Base-by-base conservation (phyloP, 1,284 basidiomycete genomes). In the Ganoderma lucidum region DNA sequence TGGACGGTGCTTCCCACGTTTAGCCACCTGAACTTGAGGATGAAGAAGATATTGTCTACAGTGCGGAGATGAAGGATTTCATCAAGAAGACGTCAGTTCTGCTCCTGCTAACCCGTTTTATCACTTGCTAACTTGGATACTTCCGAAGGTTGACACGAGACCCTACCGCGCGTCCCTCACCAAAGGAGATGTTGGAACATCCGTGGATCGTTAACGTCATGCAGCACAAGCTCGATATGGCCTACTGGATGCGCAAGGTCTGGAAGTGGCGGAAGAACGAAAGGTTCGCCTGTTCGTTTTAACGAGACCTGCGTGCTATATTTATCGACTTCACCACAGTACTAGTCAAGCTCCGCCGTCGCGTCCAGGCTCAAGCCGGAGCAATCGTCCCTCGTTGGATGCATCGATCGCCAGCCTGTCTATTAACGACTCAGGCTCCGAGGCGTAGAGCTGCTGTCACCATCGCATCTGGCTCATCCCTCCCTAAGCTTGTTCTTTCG, bases 11-110 rank as follows among this genome's bases (percentile, higher is more conserved):
- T 70, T 73, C 71, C 74, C 73, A 74, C 72, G 70, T 59, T 61
- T 84, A 97, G 90, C 94, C 95, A 64, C 94, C 96, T 32, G 91
- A 89, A 77, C 85, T 95, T 79, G 82, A 91, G 80, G 88, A 95
- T 68, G 90, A 92, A 83, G 83, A 87, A 66, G 90, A 86, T 59
- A 85, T 90, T 77, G 87, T 73, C 80, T 99, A 97, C 94, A 93
- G 90, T 64, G 86, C 91, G 56, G 90, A 90, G 28, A 95, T 99
- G 88, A 96, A 97, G 79, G 93, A 96, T 75, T 99, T 99, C 79
- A 92, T 99, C 81, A 91, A 89, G 78, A 86, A 90, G 75, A 93
- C 96, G 95, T 96, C 78, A 77, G 94, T 80, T 32, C 23, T 78
- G 12, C 67, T 64, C 61, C 69, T 70, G 64, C 59, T 62, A 61